Evolutionary conservation across 768 basidiomycete genomes (phyloP), one percentile per base, ranked within the genome.

Genomic region (Pisolithus tinctorius): DNA sequence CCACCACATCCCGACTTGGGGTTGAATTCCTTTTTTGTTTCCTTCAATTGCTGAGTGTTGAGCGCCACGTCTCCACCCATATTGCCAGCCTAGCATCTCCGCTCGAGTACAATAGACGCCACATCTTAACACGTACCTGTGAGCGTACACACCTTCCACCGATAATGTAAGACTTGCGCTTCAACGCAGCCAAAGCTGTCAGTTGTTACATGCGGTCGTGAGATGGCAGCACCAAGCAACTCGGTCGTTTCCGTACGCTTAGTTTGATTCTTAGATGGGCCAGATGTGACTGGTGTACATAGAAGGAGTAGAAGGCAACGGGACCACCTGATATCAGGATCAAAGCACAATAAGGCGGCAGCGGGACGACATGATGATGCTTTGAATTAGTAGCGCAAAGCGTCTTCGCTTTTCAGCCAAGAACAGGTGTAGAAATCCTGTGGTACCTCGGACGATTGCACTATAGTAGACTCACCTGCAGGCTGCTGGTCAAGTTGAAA

Each of bases 21-120:
- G 11, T 23, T 9, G 5, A 34, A 13, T 34, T 34, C 34, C 34
- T 34, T 34, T 34, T 34, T 34, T 34, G 34, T 34, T 4, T 11
- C 11, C 34, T 34, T 34, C 13, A 14, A 34, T 34, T 34, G 11
- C 34, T 34, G 34, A 34, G 13, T 4, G 34, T 4, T 34, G 34
- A 26, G 41, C 41, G 5, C 8, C 20, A 23, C 7, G 10, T n/a
- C 41, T 41, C 55, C 53, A 55, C 52, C 10, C 17, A 51, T 57
- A 57, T 64, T 57, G 31, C 30, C 47, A 26, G 45, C 31, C 29
- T 30, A 20, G 11, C 16, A n/a, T 26, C n/a, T 31, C 31, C 36
- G 23, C 10, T 11, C 9, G 25, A 40, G 51, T 45, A 62, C 55
- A 64, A 64, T 63, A 38, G 46, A 8, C 25, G 36, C 47, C 52